Evolutionary conservation across 2,329 filamentous ascomycete species (phyloP).

Genomic region (Fusarium nodosum): DNA sequence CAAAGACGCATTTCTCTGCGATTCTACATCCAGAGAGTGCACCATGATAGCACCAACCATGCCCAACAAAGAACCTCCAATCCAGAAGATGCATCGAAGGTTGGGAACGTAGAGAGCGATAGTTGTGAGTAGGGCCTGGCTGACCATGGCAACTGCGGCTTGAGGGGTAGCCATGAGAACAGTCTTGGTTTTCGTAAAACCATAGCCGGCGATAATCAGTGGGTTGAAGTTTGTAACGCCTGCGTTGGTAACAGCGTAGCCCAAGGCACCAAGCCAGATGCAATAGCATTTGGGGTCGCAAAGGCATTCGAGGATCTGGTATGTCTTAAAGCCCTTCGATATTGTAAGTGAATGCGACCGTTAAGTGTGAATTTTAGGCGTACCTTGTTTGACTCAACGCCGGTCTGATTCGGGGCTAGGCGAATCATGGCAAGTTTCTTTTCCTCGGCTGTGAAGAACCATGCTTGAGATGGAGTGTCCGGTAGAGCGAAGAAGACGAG

Average conservation of each 20-base stretch:
- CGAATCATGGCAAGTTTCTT: slow-evolving; percentile 20
- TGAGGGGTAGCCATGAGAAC: slow-evolving; percentile 53
- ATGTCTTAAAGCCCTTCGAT: slow-evolving; percentile 30
- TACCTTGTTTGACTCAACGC: slow-evolving; percentile 17
- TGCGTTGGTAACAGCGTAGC: slow-evolving; percentile 76
- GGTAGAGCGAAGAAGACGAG: slow-evolving; percentile 18
- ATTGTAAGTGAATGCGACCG: rapidly evolving
- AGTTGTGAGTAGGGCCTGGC: slow-evolving; percentile 41
- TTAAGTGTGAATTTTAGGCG: rapidly evolving
- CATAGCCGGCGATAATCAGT: slow-evolving; percentile 71
- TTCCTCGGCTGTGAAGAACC: slow-evolving; percentile 2
- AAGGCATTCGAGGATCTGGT: slow-evolving; percentile 42
- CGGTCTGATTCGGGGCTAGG: background rate
- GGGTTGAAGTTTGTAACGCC: slow-evolving; percentile 75
- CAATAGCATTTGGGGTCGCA: slow-evolving; percentile 45
- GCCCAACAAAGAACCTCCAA: slow-evolving; percentile 42
- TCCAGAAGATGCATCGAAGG: slow-evolving; percentile 52
- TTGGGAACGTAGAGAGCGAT: slow-evolving; percentile 50
- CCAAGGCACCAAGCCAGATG: slow-evolving; percentile 57
- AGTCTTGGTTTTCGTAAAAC: slow-evolving; percentile 49
- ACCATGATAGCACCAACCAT: slow-evolving; percentile 50
- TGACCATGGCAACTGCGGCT: slow-evolving; percentile 52
- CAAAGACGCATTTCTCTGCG: slow-evolving; percentile 45
- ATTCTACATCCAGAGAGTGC: slow-evolving; percentile 37
- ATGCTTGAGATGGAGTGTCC: slow-evolving; percentile 14